A percentile compares a stretch with the other conserved stretches of the same genome.
Evolutionary conservation across 1,284 basidiomycete species (phyloP).

Genomic region (Ustilago esculenta): DNA sequence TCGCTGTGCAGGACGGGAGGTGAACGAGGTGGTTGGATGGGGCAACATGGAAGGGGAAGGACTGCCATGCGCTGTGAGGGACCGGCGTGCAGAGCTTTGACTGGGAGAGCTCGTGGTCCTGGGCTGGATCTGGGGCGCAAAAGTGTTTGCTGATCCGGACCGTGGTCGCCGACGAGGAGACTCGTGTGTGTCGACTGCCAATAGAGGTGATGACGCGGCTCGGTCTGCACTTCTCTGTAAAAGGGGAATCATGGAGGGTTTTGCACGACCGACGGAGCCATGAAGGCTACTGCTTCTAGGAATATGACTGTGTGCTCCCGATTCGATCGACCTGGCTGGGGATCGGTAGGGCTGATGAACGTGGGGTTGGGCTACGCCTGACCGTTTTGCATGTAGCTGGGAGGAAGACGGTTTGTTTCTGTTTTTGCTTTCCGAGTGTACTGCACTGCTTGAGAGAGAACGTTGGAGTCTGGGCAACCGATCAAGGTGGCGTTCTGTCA

Average conservation of each 20-base stretch:
- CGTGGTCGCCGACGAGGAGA: constrained; percentile 25
- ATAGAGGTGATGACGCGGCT: neutral
- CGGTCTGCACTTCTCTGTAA: neutral
- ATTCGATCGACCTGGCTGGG: neutral
- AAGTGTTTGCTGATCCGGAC: constrained; percentile 16
- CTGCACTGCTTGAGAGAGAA: neutral
- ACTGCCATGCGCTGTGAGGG: constrained; percentile 13
- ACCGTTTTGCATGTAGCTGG: neutral
- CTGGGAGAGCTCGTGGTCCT: constrained; percentile 38
- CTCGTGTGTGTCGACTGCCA: neutral
- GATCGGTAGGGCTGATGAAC: neutral
- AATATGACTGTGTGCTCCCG: constrained; percentile 2
- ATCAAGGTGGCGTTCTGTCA: constrained; percentile 25
- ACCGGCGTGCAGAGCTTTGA: constrained; percentile 10
- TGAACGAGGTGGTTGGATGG: neutral
- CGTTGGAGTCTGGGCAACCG: neutral
- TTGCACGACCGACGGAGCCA: constrained; percentile 11
- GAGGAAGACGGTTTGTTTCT: neutral
- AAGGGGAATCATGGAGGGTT: neutral
- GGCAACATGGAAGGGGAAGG: constrained; percentile 9
- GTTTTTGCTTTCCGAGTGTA: neutral
- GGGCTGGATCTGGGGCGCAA: constrained; percentile 38
- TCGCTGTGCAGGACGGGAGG: constrained; percentile 7
- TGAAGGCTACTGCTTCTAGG: constrained; percentile 41
- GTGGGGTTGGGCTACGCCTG: neutral